Percentiles rank a stretch among this genome's conserved stretches.
phyloP scores from a whole-genome alignment of 345 rosid genomes.

The sweet orange (Citrus sinensis) region DNA sequence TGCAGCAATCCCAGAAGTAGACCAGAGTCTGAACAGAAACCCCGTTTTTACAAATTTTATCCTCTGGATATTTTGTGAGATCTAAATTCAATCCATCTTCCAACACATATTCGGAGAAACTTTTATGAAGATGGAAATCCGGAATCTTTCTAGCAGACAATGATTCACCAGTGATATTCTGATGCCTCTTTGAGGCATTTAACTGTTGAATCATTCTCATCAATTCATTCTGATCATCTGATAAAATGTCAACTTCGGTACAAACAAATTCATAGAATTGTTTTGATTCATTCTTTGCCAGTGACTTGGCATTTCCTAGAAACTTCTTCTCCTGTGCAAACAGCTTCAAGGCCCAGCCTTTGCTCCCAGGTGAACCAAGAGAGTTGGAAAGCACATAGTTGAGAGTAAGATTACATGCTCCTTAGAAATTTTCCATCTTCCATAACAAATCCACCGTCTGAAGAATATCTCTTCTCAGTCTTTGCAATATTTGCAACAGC shows the following conservation, averaged over 20 bases:
- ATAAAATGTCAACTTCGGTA: constrained; percentile 27
- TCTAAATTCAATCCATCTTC: too few species aligned
- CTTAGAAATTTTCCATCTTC: constrained; percentile 27
- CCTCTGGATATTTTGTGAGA: too few species aligned
- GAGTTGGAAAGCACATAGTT: constrained; percentile 11
- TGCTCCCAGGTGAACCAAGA: constrained; percentile 36
- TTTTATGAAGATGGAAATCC: constrained; percentile 13
- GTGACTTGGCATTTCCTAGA: constrained; percentile 33
- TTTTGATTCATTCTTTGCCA: constrained; percentile 20
- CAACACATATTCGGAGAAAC: not conserved
- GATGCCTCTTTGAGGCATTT: constrained; percentile 24
- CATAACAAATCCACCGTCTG: constrained; percentile 30
- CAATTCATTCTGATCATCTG: constrained; percentile 14
- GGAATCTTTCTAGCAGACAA: constrained; percentile 37
- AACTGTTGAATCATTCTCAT: constrained; percentile 25
- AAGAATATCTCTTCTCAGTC: constrained; percentile 31
- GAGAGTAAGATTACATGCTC: constrained; percentile 31
- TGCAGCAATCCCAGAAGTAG: too few species aligned
- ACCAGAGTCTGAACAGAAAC: too few species aligned
- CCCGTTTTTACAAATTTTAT: too few species aligned
- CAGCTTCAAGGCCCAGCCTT: constrained; percentile 48
- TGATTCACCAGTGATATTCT: constrained; percentile 33
- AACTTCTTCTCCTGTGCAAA: constrained; percentile 28
- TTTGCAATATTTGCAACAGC: constrained; percentile 35
- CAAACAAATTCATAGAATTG: constrained; percentile 22